Base-by-base conservation (phyloP, 306 rosid species). In the Oxytropis ochrocephala region DNA sequence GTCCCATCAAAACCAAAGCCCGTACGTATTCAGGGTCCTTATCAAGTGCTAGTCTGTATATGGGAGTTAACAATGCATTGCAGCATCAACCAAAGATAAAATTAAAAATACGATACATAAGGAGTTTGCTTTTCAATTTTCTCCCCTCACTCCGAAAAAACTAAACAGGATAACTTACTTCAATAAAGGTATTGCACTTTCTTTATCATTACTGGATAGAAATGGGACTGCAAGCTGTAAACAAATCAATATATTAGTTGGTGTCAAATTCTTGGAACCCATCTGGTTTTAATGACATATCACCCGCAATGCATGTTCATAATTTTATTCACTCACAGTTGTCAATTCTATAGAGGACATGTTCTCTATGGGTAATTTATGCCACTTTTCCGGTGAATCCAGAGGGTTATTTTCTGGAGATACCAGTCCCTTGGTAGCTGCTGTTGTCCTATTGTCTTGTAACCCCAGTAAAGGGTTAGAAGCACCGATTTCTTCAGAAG, bases 1-100 rank as follows among this genome's bases (percentile, higher is more conserved):
- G 95, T 54, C 97, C 98, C 89, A 94, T 75, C 70, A 90, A 76
- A 72, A 90, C 85, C 74, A 94, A 72, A 75, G 94, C 97, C 67
- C 85, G 76, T 12, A 70, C 64, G 42, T 81, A 79, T 51, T 87
- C 96, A 29, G 98, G 97, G 67, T 94, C 98, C 84, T 94, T 90
- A 56, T 85, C 84, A 74, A 94, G 96, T 71, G 89, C 91, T 69
- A 74, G 75, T 75, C 98, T 94, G 82, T 54, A 62, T 44, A 57
- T 52, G 35, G 35, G 68, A 83, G 64, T 65, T 13, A 29, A 44
- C 41, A 49, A 72, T 56, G 50, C 73, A 73, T 72, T 18, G 70
- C 54, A 32, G 44, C 49, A 32, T 67, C 68, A 76, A 65, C 13
- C 80, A 38, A 49, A 60, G 62, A 56, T 52, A 58, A 70, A 55